Percentiles rank a stretch among this genome's conserved stretches.
phyloP scores from a whole-genome alignment of 176 grass and related monocot genomes.

The Bonia amplexicaulis region DNA sequence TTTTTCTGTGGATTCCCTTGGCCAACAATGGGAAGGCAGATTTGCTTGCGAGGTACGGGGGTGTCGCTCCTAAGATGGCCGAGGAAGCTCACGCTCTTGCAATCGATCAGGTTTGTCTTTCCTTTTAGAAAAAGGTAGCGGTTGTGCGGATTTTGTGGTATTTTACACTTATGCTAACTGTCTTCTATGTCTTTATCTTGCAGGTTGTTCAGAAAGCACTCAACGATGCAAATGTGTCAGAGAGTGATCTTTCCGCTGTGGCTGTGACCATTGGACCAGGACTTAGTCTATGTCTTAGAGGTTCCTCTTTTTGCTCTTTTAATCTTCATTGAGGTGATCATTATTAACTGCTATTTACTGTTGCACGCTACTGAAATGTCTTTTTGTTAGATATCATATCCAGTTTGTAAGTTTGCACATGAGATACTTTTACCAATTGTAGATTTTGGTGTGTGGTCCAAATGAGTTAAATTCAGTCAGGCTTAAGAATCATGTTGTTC shows the following conservation, averaged over 20 bases:
- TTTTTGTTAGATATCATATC: neutral
- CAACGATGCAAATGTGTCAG: conserved; percentile 62
- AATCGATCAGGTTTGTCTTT: conserved; percentile 66
- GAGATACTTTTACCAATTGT: neutral
- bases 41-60: conserved; percentile 80
- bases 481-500: neutral
- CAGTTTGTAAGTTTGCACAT: neutral
- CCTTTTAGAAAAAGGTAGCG: neutral
- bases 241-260: conserved; percentile 75
- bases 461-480: neutral
- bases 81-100: conserved; percentile 86
- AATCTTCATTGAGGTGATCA: neutral
- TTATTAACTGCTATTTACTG: neutral
- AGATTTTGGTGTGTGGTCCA: neutral
- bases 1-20: neutral
- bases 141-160: neutral
- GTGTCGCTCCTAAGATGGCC: conserved; percentile 90
- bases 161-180: neutral
- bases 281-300: conserved; percentile 89
- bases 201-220: conserved; percentile 89
- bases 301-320: conserved; percentile 22
- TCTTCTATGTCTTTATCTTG: neutral
- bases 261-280: conserved; percentile 90
- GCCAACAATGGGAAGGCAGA: conserved; percentile 57
- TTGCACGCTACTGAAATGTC: neutral